Evolutionary conservation across 106 monocot genomes (phyloP), one percentile per base, ranked within the genome.

Genomic region (Dendrobium catenatum): DNA sequence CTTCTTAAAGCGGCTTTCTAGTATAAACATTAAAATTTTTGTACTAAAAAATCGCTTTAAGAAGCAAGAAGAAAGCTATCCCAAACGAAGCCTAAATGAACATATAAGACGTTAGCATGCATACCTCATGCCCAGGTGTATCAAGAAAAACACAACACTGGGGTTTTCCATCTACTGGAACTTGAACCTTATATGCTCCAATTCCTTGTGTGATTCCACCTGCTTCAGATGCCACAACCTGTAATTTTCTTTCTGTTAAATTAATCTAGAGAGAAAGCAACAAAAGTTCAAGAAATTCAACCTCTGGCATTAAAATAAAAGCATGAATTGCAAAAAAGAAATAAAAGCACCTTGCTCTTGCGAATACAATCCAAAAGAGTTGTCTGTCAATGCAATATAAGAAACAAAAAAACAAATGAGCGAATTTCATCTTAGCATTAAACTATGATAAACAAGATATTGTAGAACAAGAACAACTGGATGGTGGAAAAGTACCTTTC

Each of bases 171-270:
- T 95, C 93, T 73, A 91, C 82, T 75, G 85, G 87, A 80, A 95
- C 91, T 54, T 83, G 80, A 83, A 93, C 96, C 85, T 87, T 89
- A 85, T 99, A 99, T 54, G 98, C 98, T 79, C 98, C 98, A 79
- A 99, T 99, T 46, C 95, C 95, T 85, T 99, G 98, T 24, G 98
- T 99, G 81, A 99, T 99, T 68, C 98, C 95, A 81, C 98, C 98
- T 48, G 93, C 95, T 88, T 99, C 98, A 64, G 95, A 93, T 80
- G 98, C 95, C 67, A 87, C 95, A 67, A 99, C 98, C 94, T 93
- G 88, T 68, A 77, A 82, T 70, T 73, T 70, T 73, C 37, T 43
- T 22, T 13, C 47, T 74, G 49, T 61, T 79, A 55, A 72, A 81
- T 68, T 42, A 42, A 55, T 72, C 4, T 43, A 31, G 77, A 77